phyloP scores from a whole-genome alignment of 331 rosid species.

The Quercus tomentella region DNA sequence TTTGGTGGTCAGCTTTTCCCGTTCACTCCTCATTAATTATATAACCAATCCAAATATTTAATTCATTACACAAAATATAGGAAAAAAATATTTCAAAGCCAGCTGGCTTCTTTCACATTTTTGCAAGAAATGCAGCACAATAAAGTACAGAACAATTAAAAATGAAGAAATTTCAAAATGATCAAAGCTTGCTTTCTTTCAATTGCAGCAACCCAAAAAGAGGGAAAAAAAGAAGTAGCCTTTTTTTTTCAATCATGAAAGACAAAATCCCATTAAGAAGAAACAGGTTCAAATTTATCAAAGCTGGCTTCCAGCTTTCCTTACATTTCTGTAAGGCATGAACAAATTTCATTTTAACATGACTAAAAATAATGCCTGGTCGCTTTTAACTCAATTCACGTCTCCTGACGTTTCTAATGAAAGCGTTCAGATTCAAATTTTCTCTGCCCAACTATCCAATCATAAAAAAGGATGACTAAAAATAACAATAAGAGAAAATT shows the following conservation, averaged over 20 bases:
- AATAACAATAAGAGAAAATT: background rate
- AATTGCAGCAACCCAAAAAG: too few species aligned
- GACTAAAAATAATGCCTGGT: background rate
- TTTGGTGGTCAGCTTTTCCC: background rate
- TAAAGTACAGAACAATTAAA: background rate
- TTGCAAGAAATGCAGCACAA: background rate
- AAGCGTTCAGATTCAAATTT: too few species aligned
- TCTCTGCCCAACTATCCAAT: too few species aligned
- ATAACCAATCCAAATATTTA: background rate
- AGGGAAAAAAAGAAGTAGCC: background rate
- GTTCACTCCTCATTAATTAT: background rate
- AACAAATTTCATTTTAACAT: background rate
- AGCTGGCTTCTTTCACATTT: background rate
- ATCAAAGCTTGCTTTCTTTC: background rate
- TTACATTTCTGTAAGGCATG: background rate
- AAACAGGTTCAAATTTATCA: background rate
- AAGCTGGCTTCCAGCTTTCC: background rate
- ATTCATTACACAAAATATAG: background rate
- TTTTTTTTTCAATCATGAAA: background rate
- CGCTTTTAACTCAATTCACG: too few species aligned
- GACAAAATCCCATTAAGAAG: background rate
- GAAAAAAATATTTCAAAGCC: background rate
- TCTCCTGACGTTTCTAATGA: too few species aligned
- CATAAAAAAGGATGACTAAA: background rate
- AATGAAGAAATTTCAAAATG: background rate